Conservation (phyloP, 163 green algal species). For the Volvox carteri region DNA sequence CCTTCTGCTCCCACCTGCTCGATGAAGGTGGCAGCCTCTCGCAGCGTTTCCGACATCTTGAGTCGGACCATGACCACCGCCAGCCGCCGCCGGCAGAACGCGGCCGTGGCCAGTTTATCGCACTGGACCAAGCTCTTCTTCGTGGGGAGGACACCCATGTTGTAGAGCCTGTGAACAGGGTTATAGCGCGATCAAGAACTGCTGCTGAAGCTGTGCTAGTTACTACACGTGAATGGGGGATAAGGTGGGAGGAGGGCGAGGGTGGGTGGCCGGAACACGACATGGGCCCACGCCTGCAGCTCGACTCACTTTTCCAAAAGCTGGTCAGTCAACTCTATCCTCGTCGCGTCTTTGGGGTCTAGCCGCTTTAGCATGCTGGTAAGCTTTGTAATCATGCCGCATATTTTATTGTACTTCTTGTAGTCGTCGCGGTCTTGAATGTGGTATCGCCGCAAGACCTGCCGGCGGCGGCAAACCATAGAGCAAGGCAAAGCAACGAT, state of each 20-base stretch:
- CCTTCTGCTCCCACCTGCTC: conserved; percentile 81
- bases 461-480: conserved; percentile 55
- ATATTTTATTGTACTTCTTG: conserved; percentile 98
- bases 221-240: too few relatives aligned
- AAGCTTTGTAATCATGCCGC: conserved; percentile 94
- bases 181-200: too few relatives aligned
- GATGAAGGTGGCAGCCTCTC: conserved; percentile 95
- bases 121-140: conserved; percentile 95
- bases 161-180: conserved; percentile 82
- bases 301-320: conserved; percentile 92
- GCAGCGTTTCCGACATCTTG: conserved; percentile 96
- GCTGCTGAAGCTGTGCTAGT: too few relatives aligned
- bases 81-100: conserved; percentile 94
- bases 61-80: conserved; percentile 95
- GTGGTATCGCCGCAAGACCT: conserved; percentile 98
- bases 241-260: not conserved
- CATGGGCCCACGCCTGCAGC: too few relatives aligned
- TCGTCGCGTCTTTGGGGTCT: conserved; percentile 84
- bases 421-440: conserved; percentile 98
- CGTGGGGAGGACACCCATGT: conserved; percentile 93
- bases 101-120: conserved; percentile 92
- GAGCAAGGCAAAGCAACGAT: too few relatives aligned
- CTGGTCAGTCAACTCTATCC: conserved; percentile 96
- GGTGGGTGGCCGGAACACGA: not conserved
- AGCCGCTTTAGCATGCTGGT: conserved; percentile 90